Conservation (phyloP, 352 stramenopile genomes). For the Phytopythium boreale region DNA sequence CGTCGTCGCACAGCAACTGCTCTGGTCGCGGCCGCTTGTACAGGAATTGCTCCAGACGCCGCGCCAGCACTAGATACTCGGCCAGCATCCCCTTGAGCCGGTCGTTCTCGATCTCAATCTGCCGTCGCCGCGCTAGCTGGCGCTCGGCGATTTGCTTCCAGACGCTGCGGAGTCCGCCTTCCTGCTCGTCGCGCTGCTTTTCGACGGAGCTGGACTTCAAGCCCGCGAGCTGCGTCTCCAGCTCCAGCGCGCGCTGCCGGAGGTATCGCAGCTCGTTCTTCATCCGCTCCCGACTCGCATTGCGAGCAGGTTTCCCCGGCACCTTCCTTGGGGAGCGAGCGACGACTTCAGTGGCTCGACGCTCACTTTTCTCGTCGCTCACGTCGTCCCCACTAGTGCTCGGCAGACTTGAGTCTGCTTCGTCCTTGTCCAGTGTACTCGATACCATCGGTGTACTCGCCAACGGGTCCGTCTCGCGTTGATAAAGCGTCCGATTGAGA, state of each 20-base stretch:
- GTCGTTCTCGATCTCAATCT: background rate
- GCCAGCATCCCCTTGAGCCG: background rate
- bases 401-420: background rate
- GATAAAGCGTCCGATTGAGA: background rate
- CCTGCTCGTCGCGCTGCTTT: background rate
- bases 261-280: conserved; percentile 19
- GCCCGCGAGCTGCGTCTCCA: conserved; percentile 16
- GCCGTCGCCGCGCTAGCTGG: background rate
- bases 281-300: conserved; percentile 17
- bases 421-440: no score
- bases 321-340: background rate
- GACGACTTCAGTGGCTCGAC: background rate
- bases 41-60: conserved; percentile 2
- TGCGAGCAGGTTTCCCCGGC: conserved; percentile 7
- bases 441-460: no score
- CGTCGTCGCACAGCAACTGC: background rate
- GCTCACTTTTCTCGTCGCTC: background rate
- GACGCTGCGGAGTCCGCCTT: background rate
- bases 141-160: background rate
- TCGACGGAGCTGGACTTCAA: background rate
- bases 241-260: conserved; percentile 14
- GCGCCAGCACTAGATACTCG: background rate
- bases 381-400: background rate
- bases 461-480: background rate
- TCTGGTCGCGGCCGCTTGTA: background rate